phyloP scores from a whole-genome alignment of 2,329 filamentous ascomycete genomes.

The Colletotrichum godetiae region DNA sequence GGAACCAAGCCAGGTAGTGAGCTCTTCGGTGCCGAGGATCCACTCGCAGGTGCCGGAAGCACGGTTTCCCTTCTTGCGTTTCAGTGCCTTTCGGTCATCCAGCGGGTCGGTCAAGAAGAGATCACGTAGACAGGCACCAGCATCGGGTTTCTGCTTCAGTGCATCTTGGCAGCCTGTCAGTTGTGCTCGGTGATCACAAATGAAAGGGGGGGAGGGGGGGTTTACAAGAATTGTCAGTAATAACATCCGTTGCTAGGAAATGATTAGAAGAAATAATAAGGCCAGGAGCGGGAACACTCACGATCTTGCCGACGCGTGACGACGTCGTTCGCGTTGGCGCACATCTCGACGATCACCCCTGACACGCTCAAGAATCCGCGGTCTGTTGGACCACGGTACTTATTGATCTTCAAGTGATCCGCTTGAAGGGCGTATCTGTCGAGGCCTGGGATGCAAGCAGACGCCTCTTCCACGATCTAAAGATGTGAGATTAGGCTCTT shows the following conservation, averaged over 20 bases:
- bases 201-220: too few relatives aligned
- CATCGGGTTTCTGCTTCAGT: conserved; percentile 20
- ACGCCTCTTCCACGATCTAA: background rate
- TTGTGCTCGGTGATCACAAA: background rate
- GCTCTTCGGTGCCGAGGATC: conserved; percentile 36
- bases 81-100: conserved; percentile 37
- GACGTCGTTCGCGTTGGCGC: background rate
- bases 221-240: too few relatives aligned
- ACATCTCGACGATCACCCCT: background rate
- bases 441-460: background rate
- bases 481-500: too few relatives aligned
- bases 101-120: conserved; percentile 38
- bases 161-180: background rate
- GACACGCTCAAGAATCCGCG: conserved; percentile 7
- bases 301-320: background rate
- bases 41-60: conserved; percentile 37
- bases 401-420: conserved; percentile 6
- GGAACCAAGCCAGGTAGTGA: background rate
- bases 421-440: background rate
- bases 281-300: background rate
- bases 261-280: too few relatives aligned
- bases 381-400: conserved; percentile 13
- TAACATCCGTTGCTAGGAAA: too few relatives aligned
- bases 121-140: conserved; percentile 30
- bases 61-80: conserved; percentile 39